Conservation (phyloP, 495 filamentous ascomycete species). For the Podospora tetraspora region DNA sequence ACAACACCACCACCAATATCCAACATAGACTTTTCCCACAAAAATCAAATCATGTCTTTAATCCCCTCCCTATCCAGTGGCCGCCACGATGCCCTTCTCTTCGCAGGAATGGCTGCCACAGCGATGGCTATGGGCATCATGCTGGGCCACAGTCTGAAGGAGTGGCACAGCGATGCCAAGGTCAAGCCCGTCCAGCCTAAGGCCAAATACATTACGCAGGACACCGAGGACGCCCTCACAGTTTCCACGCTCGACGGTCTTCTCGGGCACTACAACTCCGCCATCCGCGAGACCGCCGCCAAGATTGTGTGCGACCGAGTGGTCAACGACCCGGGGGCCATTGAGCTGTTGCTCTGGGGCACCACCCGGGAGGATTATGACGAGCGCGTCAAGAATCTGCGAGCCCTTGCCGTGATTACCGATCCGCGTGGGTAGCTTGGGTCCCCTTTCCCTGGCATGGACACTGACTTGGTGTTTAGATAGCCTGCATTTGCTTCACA, state of each 20-base stretch:
- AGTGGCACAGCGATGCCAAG: conserved; percentile 45
- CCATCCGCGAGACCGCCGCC: conserved; percentile 48
- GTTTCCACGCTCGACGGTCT: conserved; percentile 46
- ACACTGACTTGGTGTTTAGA: conserved; percentile 9
- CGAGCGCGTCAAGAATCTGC: conserved; percentile 44
- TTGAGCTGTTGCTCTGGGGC: conserved; percentile 43
- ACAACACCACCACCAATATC: conserved; percentile 1
- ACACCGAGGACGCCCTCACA: conserved; percentile 53
- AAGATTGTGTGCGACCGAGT: conserved; percentile 51
- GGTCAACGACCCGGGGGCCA: conserved; percentile 38
- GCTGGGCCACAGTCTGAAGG: conserved; percentile 37
- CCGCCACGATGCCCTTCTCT: conserved; percentile 41
- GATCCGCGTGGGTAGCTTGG: conserved; percentile 21
- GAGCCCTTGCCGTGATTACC: conserved; percentile 39
- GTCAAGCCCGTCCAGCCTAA: conserved; percentile 46
- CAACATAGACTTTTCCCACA: neutral
- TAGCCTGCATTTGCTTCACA: conserved; percentile 32
- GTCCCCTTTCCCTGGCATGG: conserved; percentile 5
- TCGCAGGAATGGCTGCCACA: conserved; percentile 37
- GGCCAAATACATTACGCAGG: conserved; percentile 54
- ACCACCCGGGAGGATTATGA: conserved; percentile 48
- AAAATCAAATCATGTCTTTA: conserved; percentile 6
- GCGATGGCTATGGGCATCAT: conserved; percentile 32
- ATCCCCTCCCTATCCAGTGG: conserved; percentile 23
- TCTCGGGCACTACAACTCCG: conserved; percentile 47